Evolutionary conservation across 345 rosid genomes (phyloP), one percentile per base, ranked within the genome.

Genomic region (Lepidium sativum): DNA sequence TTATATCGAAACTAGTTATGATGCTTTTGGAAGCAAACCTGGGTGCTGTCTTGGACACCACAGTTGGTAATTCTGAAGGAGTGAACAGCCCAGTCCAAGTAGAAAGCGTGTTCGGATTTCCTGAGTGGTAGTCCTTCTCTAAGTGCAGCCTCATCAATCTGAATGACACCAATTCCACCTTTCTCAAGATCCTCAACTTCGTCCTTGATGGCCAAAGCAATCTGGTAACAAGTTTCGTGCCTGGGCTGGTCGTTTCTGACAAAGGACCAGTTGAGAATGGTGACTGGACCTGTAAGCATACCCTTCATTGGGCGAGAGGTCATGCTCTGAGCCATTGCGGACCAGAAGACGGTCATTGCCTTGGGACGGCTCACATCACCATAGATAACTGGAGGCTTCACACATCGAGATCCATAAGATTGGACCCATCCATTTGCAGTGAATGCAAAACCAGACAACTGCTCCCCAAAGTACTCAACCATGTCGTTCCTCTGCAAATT

Each of bases 401-500:
- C 97, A 52, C 98, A 92, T 5, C 97, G 95, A 68, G 97, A 90
- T 63, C 97, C 98, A 25, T 90, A 92, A 32, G 98, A 92, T 74
- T 92, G 98, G 57, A 92, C 98, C 98, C 98, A 92, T 17, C 98
- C 97, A 34, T 90, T 92, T 40, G 80, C 95, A 47, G 94, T 84
- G 82, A 92, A 92, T 72, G 91, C 96, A 70, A 92, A 89, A 61
- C 98, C 97, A 4, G 98, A 92, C 73, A 92, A 68, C 68, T 92
- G 98, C 86, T 90, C 97, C 18, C 98, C 98, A 18, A 90, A 92
- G 96, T 92, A 92, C 82, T 92, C 98, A 80, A 92, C 98, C 98
- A 92, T 92, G 69, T 90, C 96, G 51, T 92, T 92, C 69, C 97
- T 90, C 97, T 89, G 60, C 86, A 83, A 43, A 45, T 47, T 73